These are phyloP conservation scores for Staphylotrichum tortipilum DNA, from an alignment of 495 filamentous ascomycete genomes.

Conservation along the genomic window DNA sequence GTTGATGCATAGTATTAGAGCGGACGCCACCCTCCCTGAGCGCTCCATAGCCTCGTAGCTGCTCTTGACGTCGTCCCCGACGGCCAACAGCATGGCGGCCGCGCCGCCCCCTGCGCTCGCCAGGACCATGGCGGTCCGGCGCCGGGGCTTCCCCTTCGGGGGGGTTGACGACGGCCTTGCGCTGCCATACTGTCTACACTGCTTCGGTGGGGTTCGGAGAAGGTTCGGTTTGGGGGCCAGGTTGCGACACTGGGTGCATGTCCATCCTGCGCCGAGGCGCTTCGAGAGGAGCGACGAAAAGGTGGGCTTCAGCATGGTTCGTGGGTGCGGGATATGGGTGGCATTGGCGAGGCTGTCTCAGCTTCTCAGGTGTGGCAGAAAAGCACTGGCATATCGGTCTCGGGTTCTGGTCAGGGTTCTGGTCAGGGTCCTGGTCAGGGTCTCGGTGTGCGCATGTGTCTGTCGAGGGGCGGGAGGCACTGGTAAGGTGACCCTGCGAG, in stretches of 20 bases:
- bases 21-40: conserved; percentile 67
- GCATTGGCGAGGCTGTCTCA: too few relatives aligned
- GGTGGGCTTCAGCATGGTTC: conserved; percentile 15
- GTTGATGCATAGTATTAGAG: conserved; percentile 75
- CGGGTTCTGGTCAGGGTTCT: too few relatives aligned
- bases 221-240: conserved; percentile 13
- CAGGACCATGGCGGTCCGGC: conserved; percentile 17
- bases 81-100: conserved; percentile 52
- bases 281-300: conserved; percentile 13
- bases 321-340: not conserved
- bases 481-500: not conserved
- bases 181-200: conserved; percentile 26
- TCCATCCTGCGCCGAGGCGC: conserved; percentile 24
- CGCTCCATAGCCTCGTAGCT: conserved; percentile 64
- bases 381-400: too few relatives aligned
- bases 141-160: conserved; percentile 6
- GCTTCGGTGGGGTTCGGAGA: conserved; percentile 16
- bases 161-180: conserved; percentile 1
- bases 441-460: too few relatives aligned
- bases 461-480: too few relatives aligned
- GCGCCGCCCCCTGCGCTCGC: conserved; percentile 41
- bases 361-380: not conserved
- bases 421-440: too few relatives aligned
- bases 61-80: conserved; percentile 66
- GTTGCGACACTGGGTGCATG: conserved; percentile 37